Percentiles rank a stretch among this genome's conserved stretches.
Conservation (phyloP, 495 filamentous ascomycete genomes). For the Alectoria sarmentosa region DNA sequence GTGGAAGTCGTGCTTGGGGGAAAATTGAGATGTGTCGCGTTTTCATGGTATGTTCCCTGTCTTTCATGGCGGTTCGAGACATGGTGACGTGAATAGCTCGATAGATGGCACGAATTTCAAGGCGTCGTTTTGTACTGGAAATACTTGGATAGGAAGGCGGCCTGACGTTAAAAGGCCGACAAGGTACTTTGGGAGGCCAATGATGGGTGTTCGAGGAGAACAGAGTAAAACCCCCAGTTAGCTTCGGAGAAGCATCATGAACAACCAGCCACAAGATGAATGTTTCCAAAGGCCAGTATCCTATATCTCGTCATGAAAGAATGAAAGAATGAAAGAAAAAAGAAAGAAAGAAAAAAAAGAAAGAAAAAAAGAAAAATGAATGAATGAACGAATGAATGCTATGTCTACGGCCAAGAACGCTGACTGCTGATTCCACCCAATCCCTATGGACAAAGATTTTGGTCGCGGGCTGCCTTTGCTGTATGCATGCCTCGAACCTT, state of each 20-base stretch:
- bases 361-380: too few species aligned
- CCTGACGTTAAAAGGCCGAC: too few species aligned
- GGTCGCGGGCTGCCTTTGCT: neutral
- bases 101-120: neutral
- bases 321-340: too few species aligned
- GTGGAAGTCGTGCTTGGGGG: too few species aligned
- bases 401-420: slow-evolving; percentile 14
- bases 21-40: too few species aligned
- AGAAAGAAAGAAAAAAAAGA: too few species aligned
- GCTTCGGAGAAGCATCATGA: neutral
- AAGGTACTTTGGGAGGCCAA: too few species aligned
- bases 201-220: neutral
- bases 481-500: neutral
- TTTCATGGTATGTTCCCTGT: too few species aligned
- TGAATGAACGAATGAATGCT: slow-evolving; percentile 7
- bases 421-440: slow-evolving; percentile 1
- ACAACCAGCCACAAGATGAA: neutral
- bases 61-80: too few species aligned
- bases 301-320: neutral
- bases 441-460: slow-evolving; percentile 10
- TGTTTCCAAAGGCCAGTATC: neutral
- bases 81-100: neutral
- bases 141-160: too few species aligned
- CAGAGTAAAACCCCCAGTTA: neutral
- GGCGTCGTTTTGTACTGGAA: too few species aligned